Percentiles rank a stretch among this genome's conserved stretches.
Conservation (phyloP, 2,329 filamentous ascomycete genomes). For the Myriangium duriaei region DNA sequence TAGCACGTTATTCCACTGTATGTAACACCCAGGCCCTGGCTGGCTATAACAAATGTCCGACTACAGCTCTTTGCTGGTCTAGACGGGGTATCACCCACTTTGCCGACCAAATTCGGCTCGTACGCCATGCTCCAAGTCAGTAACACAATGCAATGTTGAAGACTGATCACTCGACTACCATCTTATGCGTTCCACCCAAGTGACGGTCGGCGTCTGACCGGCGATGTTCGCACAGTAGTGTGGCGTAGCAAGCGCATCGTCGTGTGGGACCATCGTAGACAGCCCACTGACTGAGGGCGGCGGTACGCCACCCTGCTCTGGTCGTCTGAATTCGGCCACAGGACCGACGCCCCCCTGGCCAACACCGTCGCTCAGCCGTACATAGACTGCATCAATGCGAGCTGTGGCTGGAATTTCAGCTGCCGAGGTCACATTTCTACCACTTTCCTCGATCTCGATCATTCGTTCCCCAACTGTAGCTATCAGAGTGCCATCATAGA, state of each 20-base stretch:
- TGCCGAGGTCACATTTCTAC: background rate
- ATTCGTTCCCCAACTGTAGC: constrained; percentile 4
- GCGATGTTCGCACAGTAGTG: background rate
- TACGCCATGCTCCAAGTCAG: no score
- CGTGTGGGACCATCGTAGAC: background rate
- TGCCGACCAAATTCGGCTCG: no score
- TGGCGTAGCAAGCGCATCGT: background rate
- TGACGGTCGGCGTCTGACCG: background rate
- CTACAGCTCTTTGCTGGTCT: no score
- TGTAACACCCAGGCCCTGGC: no score
- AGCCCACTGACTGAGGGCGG: background rate
- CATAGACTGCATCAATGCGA: background rate
- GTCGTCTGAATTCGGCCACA: background rate
- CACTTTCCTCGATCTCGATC: constrained; percentile 2
- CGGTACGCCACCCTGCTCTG: background rate
- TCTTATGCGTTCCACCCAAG: background rate
- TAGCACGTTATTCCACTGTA: no score
- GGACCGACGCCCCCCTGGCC: background rate
- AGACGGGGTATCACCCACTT: no score
- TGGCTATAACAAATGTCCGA: no score
- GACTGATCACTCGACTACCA: no score
- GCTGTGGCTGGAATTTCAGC: background rate
- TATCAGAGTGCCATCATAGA: constrained; percentile 2
- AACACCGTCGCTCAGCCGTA: background rate
- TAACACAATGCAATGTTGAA: no score